phyloP scores from a whole-genome alignment of 768 basidiomycete species.

The Daedalea quercina region DNA sequence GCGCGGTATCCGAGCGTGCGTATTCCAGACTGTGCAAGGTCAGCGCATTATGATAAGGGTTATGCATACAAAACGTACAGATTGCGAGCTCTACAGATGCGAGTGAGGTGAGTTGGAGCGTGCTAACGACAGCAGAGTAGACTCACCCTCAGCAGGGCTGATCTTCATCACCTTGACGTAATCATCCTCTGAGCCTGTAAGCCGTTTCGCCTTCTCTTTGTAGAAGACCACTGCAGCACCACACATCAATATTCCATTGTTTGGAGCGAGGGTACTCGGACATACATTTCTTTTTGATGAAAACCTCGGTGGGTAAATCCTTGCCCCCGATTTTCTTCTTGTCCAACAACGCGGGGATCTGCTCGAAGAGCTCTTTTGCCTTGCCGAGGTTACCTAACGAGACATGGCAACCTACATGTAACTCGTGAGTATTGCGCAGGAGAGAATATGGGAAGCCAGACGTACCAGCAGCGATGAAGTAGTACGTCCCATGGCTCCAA shows the following conservation, averaged over 20 bases:
- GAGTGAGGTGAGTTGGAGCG: too few species aligned
- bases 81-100: slow-evolving; percentile 53
- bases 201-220: slow-evolving; percentile 54
- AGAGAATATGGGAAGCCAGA: neutral
- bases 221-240: slow-evolving; percentile 58
- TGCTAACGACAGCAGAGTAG: neutral
- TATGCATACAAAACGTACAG: slow-evolving; percentile 37
- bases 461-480: slow-evolving; percentile 64
- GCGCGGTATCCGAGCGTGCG: slow-evolving; percentile 51
- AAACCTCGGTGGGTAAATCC: slow-evolving; percentile 67
- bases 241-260: neutral
- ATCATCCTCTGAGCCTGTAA: slow-evolving; percentile 43
- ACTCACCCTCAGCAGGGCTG: slow-evolving; percentile 62
- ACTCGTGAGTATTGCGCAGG: too few species aligned
- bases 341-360: slow-evolving; percentile 51
- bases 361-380: slow-evolving; percentile 56
- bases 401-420: slow-evolving; percentile 57
- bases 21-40: slow-evolving; percentile 63
- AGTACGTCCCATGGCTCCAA: slow-evolving; percentile 80
- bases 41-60: neutral
- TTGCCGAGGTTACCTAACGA: slow-evolving; percentile 47
- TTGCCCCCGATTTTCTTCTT: slow-evolving; percentile 60
- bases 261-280: slow-evolving; percentile 3
- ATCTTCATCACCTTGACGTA: slow-evolving; percentile 56
- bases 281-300: slow-evolving; percentile 72